These are phyloP conservation scores for Rhizopogon vesiculosus DNA, from an alignment of 768 basidiomycete species.

Conservation along the genomic window DNA sequence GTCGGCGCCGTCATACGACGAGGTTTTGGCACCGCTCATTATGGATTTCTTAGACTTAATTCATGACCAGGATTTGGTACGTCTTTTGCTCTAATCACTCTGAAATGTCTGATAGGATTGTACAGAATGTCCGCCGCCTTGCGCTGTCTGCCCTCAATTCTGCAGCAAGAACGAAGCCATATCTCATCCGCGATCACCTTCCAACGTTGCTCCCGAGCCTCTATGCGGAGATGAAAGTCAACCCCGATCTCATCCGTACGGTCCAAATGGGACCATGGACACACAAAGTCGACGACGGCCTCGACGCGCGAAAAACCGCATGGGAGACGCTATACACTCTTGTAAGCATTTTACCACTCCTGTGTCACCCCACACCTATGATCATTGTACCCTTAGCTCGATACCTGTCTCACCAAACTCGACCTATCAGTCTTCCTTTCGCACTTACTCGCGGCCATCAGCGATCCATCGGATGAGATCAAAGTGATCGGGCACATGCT, in stretches of 20 bases:
- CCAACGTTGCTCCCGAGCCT: constrained; percentile 70
- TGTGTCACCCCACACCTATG: neutral
- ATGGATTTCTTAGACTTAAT: constrained; percentile 90
- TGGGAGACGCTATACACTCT: constrained; percentile 97
- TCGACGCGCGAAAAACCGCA: constrained; percentile 94
- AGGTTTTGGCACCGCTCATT: constrained; percentile 81
- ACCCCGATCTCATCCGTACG: constrained; percentile 74
- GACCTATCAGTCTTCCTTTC: constrained; percentile 84
- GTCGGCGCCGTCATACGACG: constrained; percentile 80
- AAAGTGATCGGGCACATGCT: constrained; percentile 97
- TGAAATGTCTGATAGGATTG: neutral
- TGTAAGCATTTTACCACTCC: constrained; percentile 41
- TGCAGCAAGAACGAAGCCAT: constrained; percentile 90
- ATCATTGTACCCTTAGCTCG: constrained; percentile 47
- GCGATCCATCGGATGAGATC: constrained; percentile 93
- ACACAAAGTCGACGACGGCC: constrained; percentile 94
- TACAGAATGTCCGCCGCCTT: constrained; percentile 82
- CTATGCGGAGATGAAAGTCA: constrained; percentile 82
- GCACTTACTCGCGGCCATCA: constrained; percentile 75
- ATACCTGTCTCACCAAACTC: constrained; percentile 85
- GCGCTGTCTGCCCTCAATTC: constrained; percentile 91
- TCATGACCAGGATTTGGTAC: constrained; percentile 81
- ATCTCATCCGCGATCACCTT: constrained; percentile 86
- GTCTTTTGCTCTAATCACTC: constrained; percentile 15
- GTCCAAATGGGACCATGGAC: constrained; percentile 98